Percentiles rank a stretch among this genome's conserved stretches.
Evolutionary conservation across 2,329 filamentous ascomycete species (phyloP).

Genomic region (Allantophomopsis lycopodina): DNA sequence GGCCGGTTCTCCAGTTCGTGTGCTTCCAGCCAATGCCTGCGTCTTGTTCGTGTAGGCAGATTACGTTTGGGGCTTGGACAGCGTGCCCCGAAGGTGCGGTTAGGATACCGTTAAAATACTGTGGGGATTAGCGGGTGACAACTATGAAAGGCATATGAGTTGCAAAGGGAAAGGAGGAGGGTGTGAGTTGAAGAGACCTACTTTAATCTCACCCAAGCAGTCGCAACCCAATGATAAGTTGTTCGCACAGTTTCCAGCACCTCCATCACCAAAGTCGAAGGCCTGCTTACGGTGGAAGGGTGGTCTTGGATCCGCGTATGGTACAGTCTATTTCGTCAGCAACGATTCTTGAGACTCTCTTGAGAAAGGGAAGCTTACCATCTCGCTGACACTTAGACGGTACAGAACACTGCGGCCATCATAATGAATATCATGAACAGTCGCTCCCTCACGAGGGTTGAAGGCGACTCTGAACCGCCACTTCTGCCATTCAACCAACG

Average conservation of each 20-base stretch:
- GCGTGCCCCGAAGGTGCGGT: slow-evolving; percentile 34
- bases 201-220: slow-evolving; percentile 51
- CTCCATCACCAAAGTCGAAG: slow-evolving; percentile 56
- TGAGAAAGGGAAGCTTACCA: slow-evolving; percentile 18
- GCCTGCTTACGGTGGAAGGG: slow-evolving; percentile 54
- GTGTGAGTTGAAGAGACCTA: no score
- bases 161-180: slow-evolving; percentile 6
- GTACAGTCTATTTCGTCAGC: slow-evolving; percentile 24
- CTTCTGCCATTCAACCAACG: slow-evolving; percentile 34
- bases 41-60: slow-evolving; percentile 59
- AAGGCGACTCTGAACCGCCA: slow-evolving; percentile 50
- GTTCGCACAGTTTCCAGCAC: slow-evolving; percentile 49
- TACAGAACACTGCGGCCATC: slow-evolving; percentile 45
- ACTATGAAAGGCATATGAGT: no score
- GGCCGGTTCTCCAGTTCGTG: slow-evolving; percentile 51
- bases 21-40: slow-evolving; percentile 59
- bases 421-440: slow-evolving; percentile 46
- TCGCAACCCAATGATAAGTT: slow-evolving; percentile 50
- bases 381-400: slow-evolving; percentile 43
- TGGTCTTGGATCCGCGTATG: slow-evolving; percentile 46
- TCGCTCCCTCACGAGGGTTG: slow-evolving; percentile 45
- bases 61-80: slow-evolving; percentile 40
- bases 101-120: neutral
- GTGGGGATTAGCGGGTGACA: neutral
- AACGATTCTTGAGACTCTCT: no score